phyloP scores from a whole-genome alignment of 371 early-diverging fungal genomes.

The Umbelopsis sp. region DNA sequence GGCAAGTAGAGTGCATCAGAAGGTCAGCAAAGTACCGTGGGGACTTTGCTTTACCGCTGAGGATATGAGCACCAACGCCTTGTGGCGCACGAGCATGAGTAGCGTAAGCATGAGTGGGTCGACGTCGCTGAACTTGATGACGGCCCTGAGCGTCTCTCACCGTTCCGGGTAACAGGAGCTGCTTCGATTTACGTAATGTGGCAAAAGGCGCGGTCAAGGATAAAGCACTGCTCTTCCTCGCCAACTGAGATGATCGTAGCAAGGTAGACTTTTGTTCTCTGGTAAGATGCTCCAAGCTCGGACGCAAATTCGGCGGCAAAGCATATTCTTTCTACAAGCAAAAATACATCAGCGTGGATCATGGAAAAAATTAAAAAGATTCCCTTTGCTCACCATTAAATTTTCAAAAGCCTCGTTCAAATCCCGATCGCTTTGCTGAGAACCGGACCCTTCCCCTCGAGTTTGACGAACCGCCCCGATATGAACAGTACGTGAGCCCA shows the following conservation, averaged over 20 bases:
- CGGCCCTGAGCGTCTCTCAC: conserved; percentile 9
- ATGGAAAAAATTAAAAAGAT: background rate
- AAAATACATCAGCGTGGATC: background rate
- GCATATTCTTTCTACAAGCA: conserved; percentile 44
- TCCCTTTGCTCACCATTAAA: conserved; percentile 33
- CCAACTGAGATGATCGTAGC: conserved; percentile 43
- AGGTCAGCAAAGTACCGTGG: conserved; percentile 43
- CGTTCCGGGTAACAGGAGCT: background rate
- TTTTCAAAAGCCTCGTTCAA: conserved; percentile 48
- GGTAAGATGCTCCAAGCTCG: conserved; percentile 38
- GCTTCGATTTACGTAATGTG: conserved; percentile 1
- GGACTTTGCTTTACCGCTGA: conserved; percentile 22
- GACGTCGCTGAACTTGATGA: conserved; percentile 1
- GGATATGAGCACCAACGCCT: conserved; percentile 25
- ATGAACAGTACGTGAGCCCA: conserved; percentile 14
- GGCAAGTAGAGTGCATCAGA: conserved; percentile 34
- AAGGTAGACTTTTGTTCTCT: conserved; percentile 46
- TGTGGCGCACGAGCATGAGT: conserved; percentile 19
- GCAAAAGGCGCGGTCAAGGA: conserved; percentile 35
- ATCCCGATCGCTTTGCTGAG: conserved; percentile 24
- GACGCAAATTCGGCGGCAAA: conserved; percentile 41
- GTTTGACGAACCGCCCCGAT: background rate
- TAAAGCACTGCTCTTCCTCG: conserved; percentile 32
- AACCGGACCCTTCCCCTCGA: background rate
- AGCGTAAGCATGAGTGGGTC: conserved; percentile 6